Conservation (phyloP, 257 asterid species). For the Fraxinus pennsylvanica region DNA sequence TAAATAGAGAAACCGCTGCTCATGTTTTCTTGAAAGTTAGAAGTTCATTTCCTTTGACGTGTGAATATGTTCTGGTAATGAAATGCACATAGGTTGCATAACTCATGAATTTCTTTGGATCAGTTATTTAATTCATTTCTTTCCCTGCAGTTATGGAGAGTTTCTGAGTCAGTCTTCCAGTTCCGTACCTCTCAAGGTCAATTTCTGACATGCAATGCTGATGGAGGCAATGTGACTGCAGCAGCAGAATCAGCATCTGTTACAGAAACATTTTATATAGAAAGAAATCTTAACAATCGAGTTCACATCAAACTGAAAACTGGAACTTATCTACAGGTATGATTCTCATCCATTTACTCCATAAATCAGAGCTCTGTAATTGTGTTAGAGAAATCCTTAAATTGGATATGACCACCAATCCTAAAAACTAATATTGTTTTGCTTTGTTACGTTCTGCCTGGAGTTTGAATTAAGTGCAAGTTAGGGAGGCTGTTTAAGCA, state of each 20-base stretch:
- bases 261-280: constrained; percentile 68
- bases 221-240: constrained; percentile 54
- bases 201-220: constrained; percentile 59
- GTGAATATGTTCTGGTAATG: neutral
- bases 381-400: neutral
- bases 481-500: neutral
- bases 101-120: constrained; percentile 12
- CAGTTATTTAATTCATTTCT: constrained; percentile 1
- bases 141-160: constrained; percentile 70
- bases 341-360: constrained; percentile 1
- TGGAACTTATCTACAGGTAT: constrained; percentile 72
- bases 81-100: neutral
- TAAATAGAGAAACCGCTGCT: neutral
- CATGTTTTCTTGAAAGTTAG: neutral
- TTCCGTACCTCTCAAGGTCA: constrained; percentile 68
- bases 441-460: neutral
- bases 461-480: neutral
- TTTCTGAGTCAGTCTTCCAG: constrained; percentile 67
- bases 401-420: neutral
- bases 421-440: neutral
- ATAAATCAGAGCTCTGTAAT: neutral
- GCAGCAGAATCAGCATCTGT: constrained; percentile 48
- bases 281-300: constrained; percentile 53
- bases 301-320: constrained; percentile 60
- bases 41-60: neutral